phyloP scores from a whole-genome alignment of 495 filamentous ascomycete genomes.

The Aeminium ludgeri region DNA sequence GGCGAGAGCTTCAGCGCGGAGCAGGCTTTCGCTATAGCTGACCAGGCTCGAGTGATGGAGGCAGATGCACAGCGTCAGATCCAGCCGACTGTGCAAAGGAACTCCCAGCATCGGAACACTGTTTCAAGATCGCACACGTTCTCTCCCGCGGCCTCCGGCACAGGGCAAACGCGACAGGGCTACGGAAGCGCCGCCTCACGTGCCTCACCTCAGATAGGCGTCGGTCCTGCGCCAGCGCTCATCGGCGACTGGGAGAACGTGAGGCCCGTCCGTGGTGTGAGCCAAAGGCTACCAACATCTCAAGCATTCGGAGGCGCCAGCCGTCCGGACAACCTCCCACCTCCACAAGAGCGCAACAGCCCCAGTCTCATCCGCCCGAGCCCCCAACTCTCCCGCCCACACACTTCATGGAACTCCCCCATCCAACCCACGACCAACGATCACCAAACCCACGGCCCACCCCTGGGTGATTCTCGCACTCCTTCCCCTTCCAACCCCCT shows the following conservation, averaged over 20 bases:
- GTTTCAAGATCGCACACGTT: slow-evolving; percentile 2
- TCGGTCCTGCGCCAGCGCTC: slow-evolving; percentile 8
- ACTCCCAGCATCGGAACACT: not conserved
- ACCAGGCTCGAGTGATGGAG: not conserved
- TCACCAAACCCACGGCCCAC: slow-evolving; percentile 1
- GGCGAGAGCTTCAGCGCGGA: slow-evolving; percentile 12
- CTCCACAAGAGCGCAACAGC: not conserved
- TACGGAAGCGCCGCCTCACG: not conserved
- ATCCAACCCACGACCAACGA: too few relatives aligned
- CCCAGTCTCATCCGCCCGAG: not conserved
- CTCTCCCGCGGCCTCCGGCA: slow-evolving; percentile 3
- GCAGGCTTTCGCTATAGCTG: slow-evolving; percentile 9
- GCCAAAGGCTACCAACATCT: not conserved
- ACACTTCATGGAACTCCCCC: too few relatives aligned
- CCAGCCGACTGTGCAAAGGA: not conserved
- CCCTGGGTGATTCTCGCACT: not conserved
- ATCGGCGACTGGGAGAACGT: slow-evolving; percentile 15
- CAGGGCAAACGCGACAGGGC: not conserved
- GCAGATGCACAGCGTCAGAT: not conserved
- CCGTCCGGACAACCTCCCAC: not conserved
- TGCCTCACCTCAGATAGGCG: slow-evolving; percentile 3
- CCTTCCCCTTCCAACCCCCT: slow-evolving; percentile 1
- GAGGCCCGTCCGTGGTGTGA: slow-evolving; percentile 2
- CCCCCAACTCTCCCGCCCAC: too few relatives aligned
- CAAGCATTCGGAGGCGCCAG: not conserved